These are phyloP conservation scores for Suillus tomentosus DNA, from an alignment of 768 basidiomycete species.

Conservation along the genomic window DNA sequence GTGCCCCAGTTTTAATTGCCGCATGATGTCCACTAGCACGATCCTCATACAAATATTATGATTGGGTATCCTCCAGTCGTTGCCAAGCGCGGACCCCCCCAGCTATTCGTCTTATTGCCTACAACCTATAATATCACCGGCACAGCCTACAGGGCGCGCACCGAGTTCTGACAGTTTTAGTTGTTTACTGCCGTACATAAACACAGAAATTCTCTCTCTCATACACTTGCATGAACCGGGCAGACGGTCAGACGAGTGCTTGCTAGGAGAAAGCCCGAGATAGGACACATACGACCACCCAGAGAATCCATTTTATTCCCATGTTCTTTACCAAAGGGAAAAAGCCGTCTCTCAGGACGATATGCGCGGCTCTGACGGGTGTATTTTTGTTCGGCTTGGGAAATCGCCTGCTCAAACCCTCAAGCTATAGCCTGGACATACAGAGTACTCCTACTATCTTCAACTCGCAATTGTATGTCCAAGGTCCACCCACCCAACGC, in stretches of 20 bases:
- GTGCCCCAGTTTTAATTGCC: too few relatives aligned
- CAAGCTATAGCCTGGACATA: not conserved
- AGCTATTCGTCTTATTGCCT: too few relatives aligned
- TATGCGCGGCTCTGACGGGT: slow-evolving; percentile 25
- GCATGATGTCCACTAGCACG: not conserved
- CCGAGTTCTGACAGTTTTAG: too few relatives aligned
- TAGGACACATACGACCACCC: not conserved
- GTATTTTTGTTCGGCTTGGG: slow-evolving; percentile 28
- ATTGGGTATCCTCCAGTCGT: not conserved
- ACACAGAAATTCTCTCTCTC: not conserved
- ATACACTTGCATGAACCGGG: slow-evolving; percentile 7
- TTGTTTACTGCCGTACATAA: too few relatives aligned
- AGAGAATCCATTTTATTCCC: slow-evolving; percentile 3
- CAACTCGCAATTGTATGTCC: slow-evolving; percentile 20
- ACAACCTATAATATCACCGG: too few relatives aligned
- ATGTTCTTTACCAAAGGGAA: not conserved
- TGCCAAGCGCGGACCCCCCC: too few relatives aligned
- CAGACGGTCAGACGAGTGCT: slow-evolving; percentile 6
- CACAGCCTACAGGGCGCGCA: too few relatives aligned
- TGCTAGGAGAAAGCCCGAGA: slow-evolving; percentile 2
- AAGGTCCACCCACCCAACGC: slow-evolving; percentile 53
- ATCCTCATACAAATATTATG: not conserved
- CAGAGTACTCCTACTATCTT: not conserved
- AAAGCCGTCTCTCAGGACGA: not conserved
- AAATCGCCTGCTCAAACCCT: slow-evolving; percentile 6